phyloP scores from a whole-genome alignment of 768 basidiomycete genomes.

The Psilocybe tampanensis region DNA sequence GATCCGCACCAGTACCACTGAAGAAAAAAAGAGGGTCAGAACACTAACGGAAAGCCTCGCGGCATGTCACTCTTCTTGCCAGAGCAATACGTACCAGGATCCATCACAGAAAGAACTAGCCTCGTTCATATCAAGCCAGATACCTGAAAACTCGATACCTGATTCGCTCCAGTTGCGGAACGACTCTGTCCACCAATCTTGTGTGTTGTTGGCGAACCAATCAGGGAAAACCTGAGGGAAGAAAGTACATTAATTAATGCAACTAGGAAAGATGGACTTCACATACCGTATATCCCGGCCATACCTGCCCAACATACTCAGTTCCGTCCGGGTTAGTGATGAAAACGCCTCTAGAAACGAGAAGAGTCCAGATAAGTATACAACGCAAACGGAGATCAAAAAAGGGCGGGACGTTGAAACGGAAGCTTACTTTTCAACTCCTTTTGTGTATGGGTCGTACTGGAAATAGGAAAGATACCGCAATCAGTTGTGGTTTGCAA shows the following conservation, averaged over 20 bases:
- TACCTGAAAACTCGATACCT: constrained; percentile 33
- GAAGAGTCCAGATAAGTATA: constrained; percentile 6
- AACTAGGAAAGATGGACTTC: background rate
- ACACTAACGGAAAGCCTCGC: background rate
- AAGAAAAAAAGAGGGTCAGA: constrained; percentile 6
- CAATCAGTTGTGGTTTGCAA: constrained; percentile 4
- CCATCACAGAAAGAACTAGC: constrained; percentile 38
- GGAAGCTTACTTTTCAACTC: constrained; percentile 53
- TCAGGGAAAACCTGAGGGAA: constrained; percentile 30
- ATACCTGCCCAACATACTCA: constrained; percentile 74
- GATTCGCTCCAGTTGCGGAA: constrained; percentile 31
- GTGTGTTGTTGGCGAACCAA: constrained; percentile 32
- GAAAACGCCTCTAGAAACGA: constrained; percentile 55
- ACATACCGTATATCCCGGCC: constrained; percentile 72
- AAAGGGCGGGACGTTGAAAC: constrained; percentile 1
- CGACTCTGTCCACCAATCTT: constrained; percentile 35
- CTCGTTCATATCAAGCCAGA: constrained; percentile 39
- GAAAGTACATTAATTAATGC: background rate
- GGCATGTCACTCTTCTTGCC: background rate
- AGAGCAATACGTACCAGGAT: constrained; percentile 30
- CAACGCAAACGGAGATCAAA: constrained; percentile 13
- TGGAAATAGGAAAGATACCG: constrained; percentile 24
- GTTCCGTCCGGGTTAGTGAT: constrained; percentile 77
- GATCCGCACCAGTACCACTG: constrained; percentile 59
- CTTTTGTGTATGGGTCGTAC: constrained; percentile 71